Conservation (phyloP, 495 filamentous ascomycete species). For the Bryoglossum gracile region DNA sequence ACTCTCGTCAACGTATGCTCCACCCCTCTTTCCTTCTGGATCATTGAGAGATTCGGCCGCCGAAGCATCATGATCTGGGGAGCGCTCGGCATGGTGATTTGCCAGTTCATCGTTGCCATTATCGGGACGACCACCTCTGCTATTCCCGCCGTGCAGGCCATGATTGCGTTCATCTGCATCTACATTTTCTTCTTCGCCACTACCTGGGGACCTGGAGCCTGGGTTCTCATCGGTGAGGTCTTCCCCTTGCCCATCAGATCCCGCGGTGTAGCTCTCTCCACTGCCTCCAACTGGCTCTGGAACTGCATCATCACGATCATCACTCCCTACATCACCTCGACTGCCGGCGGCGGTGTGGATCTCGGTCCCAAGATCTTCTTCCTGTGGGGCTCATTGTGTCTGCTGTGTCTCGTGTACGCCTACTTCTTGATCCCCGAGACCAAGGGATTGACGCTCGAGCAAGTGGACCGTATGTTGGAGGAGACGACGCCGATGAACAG, state of each 20-base stretch:
- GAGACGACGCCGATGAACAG: slow-evolving; percentile 65
- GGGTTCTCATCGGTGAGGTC: slow-evolving; percentile 82
- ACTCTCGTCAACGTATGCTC: slow-evolving; percentile 79
- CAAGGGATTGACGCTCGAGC: slow-evolving; percentile 71
- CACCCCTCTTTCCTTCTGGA: slow-evolving; percentile 73
- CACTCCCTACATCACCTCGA: slow-evolving; percentile 21
- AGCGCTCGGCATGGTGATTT: slow-evolving; percentile 69
- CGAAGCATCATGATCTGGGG: slow-evolving; percentile 73
- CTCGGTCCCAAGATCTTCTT: slow-evolving; percentile 72
- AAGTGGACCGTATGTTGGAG: slow-evolving; percentile 87
- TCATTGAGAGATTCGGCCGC: slow-evolving; percentile 74
- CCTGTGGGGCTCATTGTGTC: slow-evolving; percentile 67
- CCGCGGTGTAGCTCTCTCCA: slow-evolving; percentile 69
- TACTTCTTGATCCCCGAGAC: slow-evolving; percentile 81
- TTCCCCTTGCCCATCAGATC: slow-evolving; percentile 80
- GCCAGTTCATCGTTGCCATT: slow-evolving; percentile 79
- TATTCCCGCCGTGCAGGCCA: slow-evolving; percentile 49
- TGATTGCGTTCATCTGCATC: slow-evolving; percentile 64
- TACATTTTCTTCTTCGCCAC: slow-evolving; percentile 72
- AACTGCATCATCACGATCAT: slow-evolving; percentile 38
- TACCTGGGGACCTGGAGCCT: slow-evolving; percentile 62
- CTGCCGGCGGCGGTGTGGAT: slow-evolving; percentile 36
- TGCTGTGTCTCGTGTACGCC: slow-evolving; percentile 57
- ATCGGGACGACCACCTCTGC: slow-evolving; percentile 47
- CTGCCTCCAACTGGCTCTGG: slow-evolving; percentile 83